Evolutionary conservation across 1,139 yeast species (phyloP), one percentile per base, ranked within the genome.

Genomic region (Debaryomyces robertsiae): DNA sequence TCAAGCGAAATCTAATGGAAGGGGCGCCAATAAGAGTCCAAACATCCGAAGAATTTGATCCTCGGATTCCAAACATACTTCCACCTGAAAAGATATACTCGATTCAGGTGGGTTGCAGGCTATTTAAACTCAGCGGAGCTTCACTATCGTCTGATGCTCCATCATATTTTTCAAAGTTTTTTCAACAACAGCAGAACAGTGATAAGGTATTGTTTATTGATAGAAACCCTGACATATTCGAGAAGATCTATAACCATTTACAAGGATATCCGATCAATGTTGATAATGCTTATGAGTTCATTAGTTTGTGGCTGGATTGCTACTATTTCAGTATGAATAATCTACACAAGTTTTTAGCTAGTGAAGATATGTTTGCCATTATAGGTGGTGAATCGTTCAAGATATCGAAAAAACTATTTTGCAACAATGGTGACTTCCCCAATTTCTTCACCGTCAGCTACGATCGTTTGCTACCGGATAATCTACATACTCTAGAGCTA

Each of bases 101-200:
- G 10, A 76, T 90, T 19, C 90, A 85, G 58, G 83, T 89, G 3
- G 96, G 96, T 0, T 76, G 73, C 40, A 73, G 73, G 47, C 49
- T 76, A 27, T 84, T 79, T 57, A 66, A 71, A 27, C 48, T 80
- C 24, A 83, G 93, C 55, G 97, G 96, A 1, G 90, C 93, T 1
- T 88, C 96, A 4, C 61, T 90, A 31, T 84, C 91, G 17, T 86
- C 88, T 1, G 97, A 89, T 62, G 82, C 78, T 2, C 85, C 86
- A 2, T 79, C 84, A 2, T 79, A 79, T 53, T 81, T 81, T 57
- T 79, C 85, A 11, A 57, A 63, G 15, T 80, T 60, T 58, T 81
- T 81, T 48, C 38, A 43, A 2, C 52, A 60, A 13, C 55, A 58
- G 27, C 69, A 52, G 2, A 73, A 72, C 49, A 57, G 55, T 15